These are phyloP conservation scores for Toxicodendron radicans DNA, from an alignment of 345 rosid genomes.

Conservation along the genomic window DNA sequence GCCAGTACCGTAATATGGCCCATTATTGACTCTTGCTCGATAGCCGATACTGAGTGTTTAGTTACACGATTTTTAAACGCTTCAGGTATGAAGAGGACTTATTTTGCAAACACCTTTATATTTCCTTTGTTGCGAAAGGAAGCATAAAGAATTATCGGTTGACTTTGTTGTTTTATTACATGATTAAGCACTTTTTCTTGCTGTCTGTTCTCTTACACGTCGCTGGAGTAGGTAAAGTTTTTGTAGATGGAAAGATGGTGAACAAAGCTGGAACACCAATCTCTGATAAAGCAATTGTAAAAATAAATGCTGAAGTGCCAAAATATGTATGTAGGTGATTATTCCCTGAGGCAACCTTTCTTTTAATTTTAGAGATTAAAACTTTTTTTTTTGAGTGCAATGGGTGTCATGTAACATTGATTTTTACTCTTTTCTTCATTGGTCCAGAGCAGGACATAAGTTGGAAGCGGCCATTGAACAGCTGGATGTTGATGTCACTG, in stretches of 20 bases:
- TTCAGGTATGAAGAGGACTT: neutral
- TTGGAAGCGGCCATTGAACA: constrained; percentile 95
- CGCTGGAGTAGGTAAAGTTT: constrained; percentile 66
- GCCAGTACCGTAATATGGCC: too few species aligned
- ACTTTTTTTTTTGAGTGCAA: neutral
- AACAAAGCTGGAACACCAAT: constrained; percentile 89
- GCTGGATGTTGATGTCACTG: constrained; percentile 74
- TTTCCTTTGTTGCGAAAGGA: neutral
- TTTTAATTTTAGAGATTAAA: constrained; percentile 12
- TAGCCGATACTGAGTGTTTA: too few species aligned
- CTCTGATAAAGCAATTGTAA: constrained; percentile 62
- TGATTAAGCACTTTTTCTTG: neutral
- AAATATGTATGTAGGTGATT: constrained; percentile 99
- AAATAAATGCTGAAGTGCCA: constrained; percentile 78
- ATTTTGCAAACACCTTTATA: neutral
- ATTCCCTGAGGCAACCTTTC: constrained; percentile 30
- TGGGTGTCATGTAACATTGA: constrained; percentile 5
- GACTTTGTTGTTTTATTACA: constrained; percentile 5
- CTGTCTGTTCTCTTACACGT: constrained; percentile 14
- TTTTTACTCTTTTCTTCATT: constrained; percentile 16
- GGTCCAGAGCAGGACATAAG: constrained; percentile 82
- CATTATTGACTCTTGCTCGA: too few species aligned
- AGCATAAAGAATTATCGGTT: neutral
- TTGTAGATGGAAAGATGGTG: constrained; percentile 79
- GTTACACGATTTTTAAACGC: too few species aligned